phyloP scores from a whole-genome alignment of 2,329 filamentous ascomycete genomes.

The Colletotrichum sojae region DNA sequence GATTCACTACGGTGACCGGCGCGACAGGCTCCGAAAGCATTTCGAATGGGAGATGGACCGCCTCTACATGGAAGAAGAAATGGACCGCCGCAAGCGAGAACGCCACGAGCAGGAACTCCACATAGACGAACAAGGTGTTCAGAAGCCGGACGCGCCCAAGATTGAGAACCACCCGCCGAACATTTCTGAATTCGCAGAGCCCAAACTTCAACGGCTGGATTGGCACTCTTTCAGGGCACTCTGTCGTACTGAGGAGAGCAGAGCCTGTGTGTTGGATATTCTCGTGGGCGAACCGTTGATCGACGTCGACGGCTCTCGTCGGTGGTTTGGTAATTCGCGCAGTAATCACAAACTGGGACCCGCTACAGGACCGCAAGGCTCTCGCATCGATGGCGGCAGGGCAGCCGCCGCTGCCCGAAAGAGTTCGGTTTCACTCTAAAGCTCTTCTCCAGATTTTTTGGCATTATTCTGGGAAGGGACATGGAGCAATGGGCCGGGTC shows the following conservation, averaged over 20 bases:
- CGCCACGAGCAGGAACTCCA: background rate
- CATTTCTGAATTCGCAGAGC: background rate
- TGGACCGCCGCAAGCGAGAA: background rate
- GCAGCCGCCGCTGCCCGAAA: background rate
- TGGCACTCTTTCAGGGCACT: background rate
- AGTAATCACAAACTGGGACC: background rate
- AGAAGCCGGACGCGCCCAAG: too few relatives aligned
- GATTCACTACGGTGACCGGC: background rate
- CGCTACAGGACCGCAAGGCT: background rate
- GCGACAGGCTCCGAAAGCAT: background rate
- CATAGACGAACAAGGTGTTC: too few relatives aligned
- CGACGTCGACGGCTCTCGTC: background rate
- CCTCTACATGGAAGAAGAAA: background rate
- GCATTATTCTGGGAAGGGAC: background rate
- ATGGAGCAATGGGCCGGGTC: background rate
- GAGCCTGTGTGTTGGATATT: background rate
- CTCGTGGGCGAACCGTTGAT: background rate
- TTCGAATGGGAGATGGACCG: background rate
- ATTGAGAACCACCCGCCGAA: too few relatives aligned
- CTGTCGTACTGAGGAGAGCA: background rate
- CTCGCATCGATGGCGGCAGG: background rate
- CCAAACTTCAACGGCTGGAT: background rate
- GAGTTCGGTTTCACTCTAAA: background rate
- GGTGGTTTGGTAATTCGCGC: background rate
- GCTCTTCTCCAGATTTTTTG: background rate